Evolutionary conservation across 345 rosid species (phyloP).

Genomic region (Bruguiera gymnorhiza): DNA sequence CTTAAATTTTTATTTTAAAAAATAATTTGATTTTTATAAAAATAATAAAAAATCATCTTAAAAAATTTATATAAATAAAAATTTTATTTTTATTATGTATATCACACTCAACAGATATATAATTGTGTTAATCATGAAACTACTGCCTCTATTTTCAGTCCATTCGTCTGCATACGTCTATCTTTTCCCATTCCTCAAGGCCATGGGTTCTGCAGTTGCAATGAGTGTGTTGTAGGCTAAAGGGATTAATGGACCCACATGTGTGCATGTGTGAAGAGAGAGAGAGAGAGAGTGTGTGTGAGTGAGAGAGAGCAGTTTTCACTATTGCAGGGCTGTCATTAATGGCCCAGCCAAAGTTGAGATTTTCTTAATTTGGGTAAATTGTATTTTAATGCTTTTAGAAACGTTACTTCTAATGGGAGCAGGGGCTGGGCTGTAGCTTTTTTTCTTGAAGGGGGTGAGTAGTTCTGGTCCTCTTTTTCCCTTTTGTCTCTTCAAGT

Average conservation of each 20-base stretch:
- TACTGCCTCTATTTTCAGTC: too few species aligned
- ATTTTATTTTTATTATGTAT: too few species aligned
- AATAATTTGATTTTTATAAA: too few species aligned
- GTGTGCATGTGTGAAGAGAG: constrained; percentile 29
- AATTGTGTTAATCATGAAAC: too few species aligned
- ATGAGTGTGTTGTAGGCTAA: constrained; percentile 61
- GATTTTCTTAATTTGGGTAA: constrained; percentile 26
- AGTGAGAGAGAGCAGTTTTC: neutral
- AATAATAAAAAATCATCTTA: too few species aligned
- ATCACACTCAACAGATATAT: too few species aligned
- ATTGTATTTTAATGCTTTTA: constrained; percentile 21
- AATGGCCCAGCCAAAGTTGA: constrained; percentile 24
- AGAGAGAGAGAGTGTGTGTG: neutral
- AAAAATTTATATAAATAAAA: too few species aligned
- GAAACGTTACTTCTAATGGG: constrained; percentile 12
- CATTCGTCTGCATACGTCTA: too few species aligned
- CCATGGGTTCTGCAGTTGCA: constrained; percentile 32
- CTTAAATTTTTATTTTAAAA: too few species aligned
- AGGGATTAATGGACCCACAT: constrained; percentile 58
- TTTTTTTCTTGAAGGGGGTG: constrained; percentile 33
- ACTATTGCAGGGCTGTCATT: constrained; percentile 25
- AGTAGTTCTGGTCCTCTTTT: constrained; percentile 34
- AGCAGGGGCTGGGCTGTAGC: constrained; percentile 3
- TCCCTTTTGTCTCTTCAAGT: constrained; percentile 16
- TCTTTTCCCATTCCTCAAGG: too few species aligned